These are phyloP conservation scores for Marchantia polymorpha DNA, from an alignment of 225 moss, liverwort and hornwort genomes.

Conservation along the genomic window DNA sequence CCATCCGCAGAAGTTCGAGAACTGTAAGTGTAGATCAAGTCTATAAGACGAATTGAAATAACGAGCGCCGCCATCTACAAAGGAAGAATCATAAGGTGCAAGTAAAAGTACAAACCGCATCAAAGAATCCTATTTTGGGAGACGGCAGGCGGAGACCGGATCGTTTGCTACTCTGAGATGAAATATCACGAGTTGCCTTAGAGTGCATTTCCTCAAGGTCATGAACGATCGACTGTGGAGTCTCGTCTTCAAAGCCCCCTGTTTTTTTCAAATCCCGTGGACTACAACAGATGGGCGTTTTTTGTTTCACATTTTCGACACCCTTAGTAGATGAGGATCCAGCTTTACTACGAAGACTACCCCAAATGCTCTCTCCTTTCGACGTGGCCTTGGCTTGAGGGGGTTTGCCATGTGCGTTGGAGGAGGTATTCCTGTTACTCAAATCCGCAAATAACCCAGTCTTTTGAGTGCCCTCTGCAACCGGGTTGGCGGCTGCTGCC, in stretches of 20 bases:
- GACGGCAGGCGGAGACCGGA: slow-evolving; percentile 46
- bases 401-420: background rate
- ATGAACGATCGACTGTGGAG: background rate
- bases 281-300: slow-evolving; percentile 7
- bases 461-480: slow-evolving; percentile 10
- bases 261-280: slow-evolving; percentile 21
- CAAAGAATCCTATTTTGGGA: slow-evolving; percentile 46
- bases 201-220: background rate
- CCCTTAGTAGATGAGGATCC: slow-evolving; percentile 17
- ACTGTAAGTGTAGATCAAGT: background rate
- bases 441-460: slow-evolving; percentile 21
- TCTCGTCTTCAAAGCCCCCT: background rate
- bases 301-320: slow-evolving; percentile 10
- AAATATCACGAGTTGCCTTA: background rate
- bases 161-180: slow-evolving; percentile 22
- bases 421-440: background rate
- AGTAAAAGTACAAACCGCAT: slow-evolving; percentile 32
- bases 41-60: background rate
- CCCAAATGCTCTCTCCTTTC: slow-evolving; percentile 26
- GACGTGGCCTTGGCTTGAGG: slow-evolving; percentile 2
- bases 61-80: background rate
- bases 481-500: background rate
- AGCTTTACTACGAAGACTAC: slow-evolving; percentile 17
- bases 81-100: background rate
- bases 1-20: background rate